A percentile compares a stretch with the other conserved stretches of the same genome.
Conservation (phyloP, 176 grass and related monocot genomes). For the Secale cereale region DNA sequence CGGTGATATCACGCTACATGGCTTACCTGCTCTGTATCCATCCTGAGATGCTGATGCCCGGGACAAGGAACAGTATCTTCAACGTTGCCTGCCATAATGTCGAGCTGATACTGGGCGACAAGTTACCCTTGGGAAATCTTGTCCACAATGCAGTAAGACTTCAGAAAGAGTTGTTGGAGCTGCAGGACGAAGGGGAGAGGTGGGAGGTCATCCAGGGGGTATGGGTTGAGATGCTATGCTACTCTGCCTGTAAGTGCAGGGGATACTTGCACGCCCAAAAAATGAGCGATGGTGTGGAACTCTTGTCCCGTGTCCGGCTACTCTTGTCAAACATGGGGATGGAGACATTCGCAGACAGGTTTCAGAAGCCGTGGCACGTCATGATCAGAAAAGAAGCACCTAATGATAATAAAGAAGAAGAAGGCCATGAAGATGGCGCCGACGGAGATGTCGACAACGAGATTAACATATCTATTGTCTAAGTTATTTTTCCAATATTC, state of each 20-base stretch:
- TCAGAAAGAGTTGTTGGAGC: background rate
- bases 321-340: background rate
- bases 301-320: background rate
- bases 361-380: no score
- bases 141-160: background rate
- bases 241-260: background rate
- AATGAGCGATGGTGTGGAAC: background rate
- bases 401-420: no score
- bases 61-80: background rate
- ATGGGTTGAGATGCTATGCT: background rate
- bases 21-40: background rate
- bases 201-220: background rate
- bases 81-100: background rate
- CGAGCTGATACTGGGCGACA: background rate
- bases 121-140: no score
- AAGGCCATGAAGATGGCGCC: no score
- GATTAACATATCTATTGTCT: no score
- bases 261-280: background rate
- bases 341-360: background rate
- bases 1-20: background rate
- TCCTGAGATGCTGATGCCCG: background rate
- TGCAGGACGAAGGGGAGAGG: background rate
- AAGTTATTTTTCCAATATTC: no score
- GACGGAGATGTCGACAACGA: no score
- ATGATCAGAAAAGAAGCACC: no score